Evolutionary conservation across 129 eudicot species (phyloP).

Genomic region (Ambrosia trifida): DNA sequence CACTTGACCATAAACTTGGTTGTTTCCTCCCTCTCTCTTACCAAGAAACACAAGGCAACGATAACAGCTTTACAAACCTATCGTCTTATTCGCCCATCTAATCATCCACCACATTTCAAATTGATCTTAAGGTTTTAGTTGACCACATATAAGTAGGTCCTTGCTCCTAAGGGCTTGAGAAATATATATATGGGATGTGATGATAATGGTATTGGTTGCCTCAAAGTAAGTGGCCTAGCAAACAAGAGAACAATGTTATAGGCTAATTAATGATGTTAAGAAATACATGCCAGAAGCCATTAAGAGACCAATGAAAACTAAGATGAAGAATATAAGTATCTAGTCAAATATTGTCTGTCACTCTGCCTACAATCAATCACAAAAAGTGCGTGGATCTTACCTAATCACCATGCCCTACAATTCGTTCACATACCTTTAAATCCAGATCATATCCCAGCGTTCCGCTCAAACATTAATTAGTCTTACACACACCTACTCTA

Average conservation of each 20-base stretch:
- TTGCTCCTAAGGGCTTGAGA: background rate
- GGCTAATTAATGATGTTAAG: too few species aligned
- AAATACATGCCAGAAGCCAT: background rate
- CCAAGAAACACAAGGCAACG: background rate
- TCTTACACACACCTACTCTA: slow-evolving; percentile 9
- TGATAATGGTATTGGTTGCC: background rate
- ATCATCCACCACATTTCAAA: slow-evolving; percentile 18
- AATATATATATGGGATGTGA: background rate
- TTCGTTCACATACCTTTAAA: background rate
- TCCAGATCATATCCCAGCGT: background rate
- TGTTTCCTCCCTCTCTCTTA: slow-evolving; percentile 12
- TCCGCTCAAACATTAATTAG: slow-evolving; percentile 10
- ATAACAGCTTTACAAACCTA: background rate
- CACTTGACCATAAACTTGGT: slow-evolving; percentile 20
- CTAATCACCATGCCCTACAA: slow-evolving; percentile 11
- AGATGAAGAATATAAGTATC: background rate
- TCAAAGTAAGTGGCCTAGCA: background rate
- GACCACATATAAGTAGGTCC: background rate
- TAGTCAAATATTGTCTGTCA: too few species aligned
- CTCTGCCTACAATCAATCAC: slow-evolving; percentile 1
- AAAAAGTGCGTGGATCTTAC: background rate
- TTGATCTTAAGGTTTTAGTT: slow-evolving; percentile 16
- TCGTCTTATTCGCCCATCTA: background rate
- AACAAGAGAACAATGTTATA: background rate
- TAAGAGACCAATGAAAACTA: slow-evolving; percentile 3